Evolutionary conservation across 2,329 filamentous ascomycete species (phyloP).

Genomic region (Shiraia sp.): DNA sequence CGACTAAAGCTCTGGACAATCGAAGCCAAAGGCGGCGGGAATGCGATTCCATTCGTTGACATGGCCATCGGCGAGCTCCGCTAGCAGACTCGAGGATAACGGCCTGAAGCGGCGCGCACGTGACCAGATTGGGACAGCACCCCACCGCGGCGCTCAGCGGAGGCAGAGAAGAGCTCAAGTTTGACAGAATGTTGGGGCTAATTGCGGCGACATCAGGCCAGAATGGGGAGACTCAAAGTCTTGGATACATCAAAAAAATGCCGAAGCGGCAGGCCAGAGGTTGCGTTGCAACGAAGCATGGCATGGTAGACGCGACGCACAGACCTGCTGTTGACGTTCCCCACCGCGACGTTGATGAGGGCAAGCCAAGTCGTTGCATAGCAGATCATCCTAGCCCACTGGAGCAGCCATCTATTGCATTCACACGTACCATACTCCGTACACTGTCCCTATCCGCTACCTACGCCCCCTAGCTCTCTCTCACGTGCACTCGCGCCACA

Average conservation of each 20-base stretch:
- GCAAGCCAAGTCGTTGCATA: conserved; percentile 2
- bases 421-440: conserved; percentile 6
- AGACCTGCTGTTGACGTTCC: conserved; percentile 3
- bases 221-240: conserved; percentile 18
- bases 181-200: conserved; percentile 11
- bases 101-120: conserved; percentile 22
- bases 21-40: conserved; percentile 24
- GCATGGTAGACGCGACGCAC: conserved; percentile 5
- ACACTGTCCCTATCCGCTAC: conserved; percentile 7
- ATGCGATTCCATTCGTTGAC: conserved; percentile 32
- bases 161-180: conserved; percentile 9
- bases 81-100: conserved; percentile 23
- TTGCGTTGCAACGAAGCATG: too few relatives aligned
- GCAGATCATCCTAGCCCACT: neutral
- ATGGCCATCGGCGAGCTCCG: conserved; percentile 42
- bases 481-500: conserved; percentile 8
- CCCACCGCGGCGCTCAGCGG: conserved; percentile 14
- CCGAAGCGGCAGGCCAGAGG: conserved; percentile 5
- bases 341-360: neutral
- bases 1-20: conserved; percentile 24
- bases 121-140: conserved; percentile 21
- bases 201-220: conserved; percentile 28
- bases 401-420: conserved; percentile 2
- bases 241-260: conserved; percentile 7
- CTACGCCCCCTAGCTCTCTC: conserved; percentile 17